Evolutionary conservation across 2,329 filamentous ascomycete species (phyloP).

Genomic region (Penicillium oxalicum): DNA sequence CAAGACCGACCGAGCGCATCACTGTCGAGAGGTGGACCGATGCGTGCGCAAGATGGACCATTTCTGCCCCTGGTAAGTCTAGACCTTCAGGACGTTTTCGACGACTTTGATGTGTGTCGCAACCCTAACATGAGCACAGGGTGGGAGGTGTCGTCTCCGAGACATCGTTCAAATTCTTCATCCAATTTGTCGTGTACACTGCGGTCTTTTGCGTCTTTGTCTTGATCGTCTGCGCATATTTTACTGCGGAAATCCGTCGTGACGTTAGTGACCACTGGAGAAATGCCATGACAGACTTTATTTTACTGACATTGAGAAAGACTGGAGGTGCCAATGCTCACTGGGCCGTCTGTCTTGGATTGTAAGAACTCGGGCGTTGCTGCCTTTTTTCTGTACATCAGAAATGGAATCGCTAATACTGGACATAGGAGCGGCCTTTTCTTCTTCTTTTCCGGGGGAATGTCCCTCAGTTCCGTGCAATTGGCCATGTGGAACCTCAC

Average conservation of each 20-base stretch:
- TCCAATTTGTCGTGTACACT: constrained; percentile 76
- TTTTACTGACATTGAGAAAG: constrained; percentile 21
- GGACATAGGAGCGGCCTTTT: constrained; percentile 57
- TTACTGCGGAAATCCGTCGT: constrained; percentile 51
- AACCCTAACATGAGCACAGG: constrained; percentile 40
- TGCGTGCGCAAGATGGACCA: constrained; percentile 92
- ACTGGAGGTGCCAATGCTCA: constrained; percentile 48
- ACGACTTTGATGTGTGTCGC: background rate
- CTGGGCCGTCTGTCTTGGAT: constrained; percentile 60
- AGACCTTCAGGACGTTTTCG: background rate
- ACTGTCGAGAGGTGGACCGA: constrained; percentile 72
- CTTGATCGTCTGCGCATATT: constrained; percentile 59
- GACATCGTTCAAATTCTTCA: constrained; percentile 82
- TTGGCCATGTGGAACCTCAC: constrained; percentile 70
- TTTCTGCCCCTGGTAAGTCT: constrained; percentile 69
- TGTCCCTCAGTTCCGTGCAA: constrained; percentile 66
- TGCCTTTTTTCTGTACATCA: constrained; percentile 5
- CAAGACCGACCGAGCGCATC: constrained; percentile 83
- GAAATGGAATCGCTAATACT: background rate
- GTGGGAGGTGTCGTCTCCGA: constrained; percentile 91
- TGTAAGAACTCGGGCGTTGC: constrained; percentile 40
- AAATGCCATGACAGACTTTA: background rate
- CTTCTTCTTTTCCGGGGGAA: constrained; percentile 69
- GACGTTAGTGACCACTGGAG: constrained; percentile 32
- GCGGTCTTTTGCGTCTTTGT: constrained; percentile 60